phyloP scores from a whole-genome alignment of 2,329 filamentous ascomycete genomes.

The Exophiala bonariae region DNA sequence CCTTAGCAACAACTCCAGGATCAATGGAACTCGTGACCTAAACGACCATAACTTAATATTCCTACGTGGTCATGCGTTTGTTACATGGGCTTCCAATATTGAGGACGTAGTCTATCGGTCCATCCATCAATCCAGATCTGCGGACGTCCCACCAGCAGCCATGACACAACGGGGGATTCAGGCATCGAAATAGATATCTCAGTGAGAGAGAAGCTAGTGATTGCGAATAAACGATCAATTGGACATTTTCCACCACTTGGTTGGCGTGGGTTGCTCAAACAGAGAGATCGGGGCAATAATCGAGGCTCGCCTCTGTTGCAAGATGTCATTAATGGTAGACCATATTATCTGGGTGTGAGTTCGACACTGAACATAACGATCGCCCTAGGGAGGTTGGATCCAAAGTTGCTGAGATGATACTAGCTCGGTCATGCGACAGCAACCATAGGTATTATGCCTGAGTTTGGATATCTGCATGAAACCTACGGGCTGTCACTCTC shows the following conservation, averaged over 20 bases:
- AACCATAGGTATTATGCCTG: no score
- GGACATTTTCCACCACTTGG: slow-evolving; percentile 1
- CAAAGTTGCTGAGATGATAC: no score
- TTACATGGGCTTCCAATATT: slow-evolving; percentile 39
- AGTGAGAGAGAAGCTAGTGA: slow-evolving; percentile 12
- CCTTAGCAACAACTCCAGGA: slow-evolving; percentile 27
- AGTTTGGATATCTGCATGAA: no score
- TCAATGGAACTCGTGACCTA: slow-evolving; percentile 10
- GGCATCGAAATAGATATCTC: slow-evolving; percentile 8
- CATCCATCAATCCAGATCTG: slow-evolving; percentile 46
- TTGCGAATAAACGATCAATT: slow-evolving; percentile 10
- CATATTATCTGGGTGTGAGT: no score
- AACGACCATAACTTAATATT: slow-evolving; percentile 38
- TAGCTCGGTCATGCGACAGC: no score
- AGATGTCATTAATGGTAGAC: no score
- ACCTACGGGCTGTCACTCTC: no score
- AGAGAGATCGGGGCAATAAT: slow-evolving; percentile 11
- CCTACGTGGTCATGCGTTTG: slow-evolving; percentile 48
- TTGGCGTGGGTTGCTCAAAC: slow-evolving; percentile 9
- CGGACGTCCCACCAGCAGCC: slow-evolving; percentile 41
- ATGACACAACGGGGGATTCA: slow-evolving; percentile 20
- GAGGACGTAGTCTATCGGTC: slow-evolving; percentile 41
- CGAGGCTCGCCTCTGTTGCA: no score
- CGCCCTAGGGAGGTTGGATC: no score
- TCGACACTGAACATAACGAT: no score